Evolutionary conservation across 768 basidiomycete genomes (phyloP), one percentile per base, ranked within the genome.

Genomic region (Phlegmacium glaucopus): DNA sequence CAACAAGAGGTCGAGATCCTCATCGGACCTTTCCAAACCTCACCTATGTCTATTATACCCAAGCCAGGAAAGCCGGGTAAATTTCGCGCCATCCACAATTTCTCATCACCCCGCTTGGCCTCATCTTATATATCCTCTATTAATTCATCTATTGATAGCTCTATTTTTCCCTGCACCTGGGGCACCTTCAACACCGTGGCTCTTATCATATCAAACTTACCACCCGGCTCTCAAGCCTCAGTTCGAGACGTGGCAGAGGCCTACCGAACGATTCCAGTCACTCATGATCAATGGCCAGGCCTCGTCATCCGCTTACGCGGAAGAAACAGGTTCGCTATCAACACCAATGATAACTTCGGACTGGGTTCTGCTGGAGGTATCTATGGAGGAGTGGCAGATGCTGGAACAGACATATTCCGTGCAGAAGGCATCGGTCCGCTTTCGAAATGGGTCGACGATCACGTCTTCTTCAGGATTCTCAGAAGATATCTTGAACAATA

Each of bases 121-220:
- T 32, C 35, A 0, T 7, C 4, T 10, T 4, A 32, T 9, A 9
- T 39, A 4, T 29, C 44, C 1, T 68, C 67, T 0, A 59, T 70
- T 16, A 69, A 69, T 18, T 50, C 48, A 0, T 7, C 30, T 6
- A 61, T 73, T 2, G 41, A 66, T 32, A 47, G 66, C 0, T 48
- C 57, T 9, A 11, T 51, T 7, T 73, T 61, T 35, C 72, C 71
- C 0, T 67, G 66, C 52, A 66, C 65, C 0, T 74, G 72, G 71
- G 69, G 68, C 2, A 72, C 69, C 0, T 74, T 75, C 43, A 40
- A 52, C 0, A 50, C 60, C 0, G 46, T 71, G 0, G 62, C 48
- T 15, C 41, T 58, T 8, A 39, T 63, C 15, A 52, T 70, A 0
- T 59, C 40, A 5, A 44, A 48, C 1, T 63, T 72, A 0, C 71